These are phyloP conservation scores for Leucogyrophana mollusca DNA, from an alignment of 768 basidiomycete genomes.

Conservation along the genomic window DNA sequence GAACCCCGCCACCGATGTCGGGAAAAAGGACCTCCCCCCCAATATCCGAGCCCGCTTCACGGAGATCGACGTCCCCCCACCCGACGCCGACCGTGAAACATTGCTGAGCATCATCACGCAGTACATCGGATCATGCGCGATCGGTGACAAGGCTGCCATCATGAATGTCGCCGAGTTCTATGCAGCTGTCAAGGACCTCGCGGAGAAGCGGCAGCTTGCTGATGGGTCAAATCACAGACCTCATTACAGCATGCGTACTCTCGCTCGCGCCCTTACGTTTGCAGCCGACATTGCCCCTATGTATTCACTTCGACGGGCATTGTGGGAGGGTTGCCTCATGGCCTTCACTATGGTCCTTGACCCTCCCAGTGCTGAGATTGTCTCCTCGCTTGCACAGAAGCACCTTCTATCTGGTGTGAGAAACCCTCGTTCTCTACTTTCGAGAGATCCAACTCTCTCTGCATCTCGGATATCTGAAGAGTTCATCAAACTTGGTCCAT, in stretches of 20 bases:
- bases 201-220: slow-evolving; percentile 74
- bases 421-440: slow-evolving; percentile 74
- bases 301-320: slow-evolving; percentile 79
- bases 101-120: slow-evolving; percentile 83
- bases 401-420: slow-evolving; percentile 78
- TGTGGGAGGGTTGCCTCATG: slow-evolving; percentile 98
- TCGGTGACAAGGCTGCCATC: slow-evolving; percentile 84
- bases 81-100: slow-evolving; percentile 89
- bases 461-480: slow-evolving; percentile 44
- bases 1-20: slow-evolving; percentile 99
- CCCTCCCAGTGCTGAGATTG: slow-evolving; percentile 60
- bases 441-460: slow-evolving; percentile 63
- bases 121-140: slow-evolving; percentile 81
- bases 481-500: slow-evolving; percentile 86
- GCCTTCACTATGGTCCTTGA: slow-evolving; percentile 96
- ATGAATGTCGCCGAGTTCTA: slow-evolving; percentile 95
- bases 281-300: slow-evolving; percentile 75
- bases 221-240: slow-evolving; percentile 93
- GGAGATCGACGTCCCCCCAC: slow-evolving; percentile 92
- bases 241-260: slow-evolving; percentile 96
- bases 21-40: slow-evolving; percentile 94
- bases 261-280: slow-evolving; percentile 87
- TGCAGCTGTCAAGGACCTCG: slow-evolving; percentile 70
- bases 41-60: slow-evolving; percentile 91
- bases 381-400: slow-evolving; percentile 67